Base-by-base conservation (phyloP, 768 basidiomycete genomes). In the Leccinellum rugosiceps region DNA sequence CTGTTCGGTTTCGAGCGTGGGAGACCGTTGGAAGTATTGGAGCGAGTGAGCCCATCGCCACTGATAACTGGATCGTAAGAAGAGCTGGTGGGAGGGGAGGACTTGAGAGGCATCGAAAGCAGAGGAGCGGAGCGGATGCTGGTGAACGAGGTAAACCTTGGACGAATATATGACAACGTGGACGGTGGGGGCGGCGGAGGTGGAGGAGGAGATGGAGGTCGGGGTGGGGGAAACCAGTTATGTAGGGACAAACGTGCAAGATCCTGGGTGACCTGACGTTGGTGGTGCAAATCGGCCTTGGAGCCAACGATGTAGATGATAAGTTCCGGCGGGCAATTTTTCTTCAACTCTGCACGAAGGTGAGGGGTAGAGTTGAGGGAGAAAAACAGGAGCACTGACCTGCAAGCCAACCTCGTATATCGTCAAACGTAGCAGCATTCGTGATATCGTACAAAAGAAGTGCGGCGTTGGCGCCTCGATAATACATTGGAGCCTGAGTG, bases 251-350 rank as follows among this genome's bases (percentile, higher is more conserved):
- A 79, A n/a, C 90, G 86, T 53, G 90, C 92, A 57, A 88, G 80
- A 73, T 92, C 92, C 52, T 87, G 77, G 6, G 90, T 88, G 61
- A 93, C 88, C 67, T 90, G 86, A 48, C 90, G 84, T 59, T 85
- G 79, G 41, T 78, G 76, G 58, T 81, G 73, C 58, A 93, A 80
- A 77, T 93, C 90, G 65, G 90, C 88, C 74, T 98, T 98, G 61
- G 94, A 85, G 56, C 95, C 94, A 65, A 97, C 94, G 66, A 98
- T 92, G 74, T 94, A 94, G 66, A 97, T 93, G 71, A 96, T 87
- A 57, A 94, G 81, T 67, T 95, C 92, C 50, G 88, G 83, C 44
- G 88, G 79, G 66, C 90, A 92, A 69, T 93, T 92, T 81, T 89
- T 92, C 83, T 89, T 92, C 62, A 92, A 80, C 75, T 94, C 92